Evolutionary conservation across 257 asterid species (phyloP).

Genomic region (Solanum rostratum): DNA sequence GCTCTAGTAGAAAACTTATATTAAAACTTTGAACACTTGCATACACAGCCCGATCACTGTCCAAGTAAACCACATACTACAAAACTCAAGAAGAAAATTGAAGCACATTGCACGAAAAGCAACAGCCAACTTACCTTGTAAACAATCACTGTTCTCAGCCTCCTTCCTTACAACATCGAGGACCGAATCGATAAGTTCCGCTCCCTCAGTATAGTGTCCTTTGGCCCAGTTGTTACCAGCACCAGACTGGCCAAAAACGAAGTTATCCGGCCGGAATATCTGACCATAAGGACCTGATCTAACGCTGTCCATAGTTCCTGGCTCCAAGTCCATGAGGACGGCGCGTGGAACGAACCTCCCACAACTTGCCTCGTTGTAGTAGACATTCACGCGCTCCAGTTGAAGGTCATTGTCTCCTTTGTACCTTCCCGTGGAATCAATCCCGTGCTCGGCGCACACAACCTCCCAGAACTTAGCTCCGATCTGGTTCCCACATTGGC

Average conservation of each 20-base stretch:
- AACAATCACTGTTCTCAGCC: conserved; percentile 73
- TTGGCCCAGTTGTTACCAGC: conserved; percentile 76
- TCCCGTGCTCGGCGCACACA: conserved; percentile 62
- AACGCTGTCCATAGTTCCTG: conserved; percentile 77
- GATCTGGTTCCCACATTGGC: conserved; percentile 83
- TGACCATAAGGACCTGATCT: conserved; percentile 71
- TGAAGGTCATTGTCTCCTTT: conserved; percentile 53
- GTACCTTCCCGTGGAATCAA: conserved; percentile 67
- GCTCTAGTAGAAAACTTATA: background rate
- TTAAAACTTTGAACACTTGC: background rate
- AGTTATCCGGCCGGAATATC: conserved; percentile 54
- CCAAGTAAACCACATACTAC: background rate
- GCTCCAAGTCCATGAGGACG: conserved; percentile 74
- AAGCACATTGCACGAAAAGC: background rate
- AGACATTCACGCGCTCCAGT: conserved; percentile 65
- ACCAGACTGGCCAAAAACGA: conserved; percentile 71
- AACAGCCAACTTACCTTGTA: conserved; percentile 35
- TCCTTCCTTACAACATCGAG: conserved; percentile 72
- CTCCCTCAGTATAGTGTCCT: conserved; percentile 76
- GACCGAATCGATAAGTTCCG: conserved; percentile 69
- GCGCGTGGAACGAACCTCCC: conserved; percentile 80
- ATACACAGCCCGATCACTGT: background rate
- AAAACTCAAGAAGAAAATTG: background rate
- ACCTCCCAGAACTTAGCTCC: conserved; percentile 75
- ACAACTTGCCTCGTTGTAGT: conserved; percentile 71